These are phyloP conservation scores for Myxozyma geophila DNA, from an alignment of 805 yeast species.

Conservation along the genomic window DNA sequence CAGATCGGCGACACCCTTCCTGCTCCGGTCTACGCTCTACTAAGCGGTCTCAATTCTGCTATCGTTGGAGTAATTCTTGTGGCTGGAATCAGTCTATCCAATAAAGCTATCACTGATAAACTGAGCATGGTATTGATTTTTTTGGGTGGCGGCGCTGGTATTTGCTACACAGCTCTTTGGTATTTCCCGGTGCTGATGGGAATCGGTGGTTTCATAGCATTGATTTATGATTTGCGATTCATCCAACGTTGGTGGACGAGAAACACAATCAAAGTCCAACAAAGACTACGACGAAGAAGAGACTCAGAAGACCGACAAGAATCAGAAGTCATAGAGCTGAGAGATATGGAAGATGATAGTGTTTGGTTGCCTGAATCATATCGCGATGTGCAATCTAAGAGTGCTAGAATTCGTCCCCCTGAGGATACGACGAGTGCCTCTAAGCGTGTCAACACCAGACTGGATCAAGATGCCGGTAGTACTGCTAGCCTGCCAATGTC, in stretches of 20 bases:
- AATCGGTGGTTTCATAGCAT: conserved; percentile 23
- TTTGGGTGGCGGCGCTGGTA: conserved; percentile 30
- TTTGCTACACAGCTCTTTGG: conserved; percentile 30
- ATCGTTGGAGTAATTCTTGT: conserved; percentile 31
- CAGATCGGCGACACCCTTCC: conserved; percentile 29
- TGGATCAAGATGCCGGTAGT: neutral
- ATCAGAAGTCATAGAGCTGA: conserved; percentile 1
- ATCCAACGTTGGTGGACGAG: conserved; percentile 10
- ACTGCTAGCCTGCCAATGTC: neutral
- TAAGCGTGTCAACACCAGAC: neutral
- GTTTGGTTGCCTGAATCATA: conserved; percentile 26
- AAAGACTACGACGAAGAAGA: neutral
- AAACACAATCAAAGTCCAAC: neutral
- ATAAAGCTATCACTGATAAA: conserved; percentile 27
- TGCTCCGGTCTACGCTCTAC: conserved; percentile 27
- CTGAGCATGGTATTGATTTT: conserved; percentile 27
- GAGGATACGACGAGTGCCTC: neutral
- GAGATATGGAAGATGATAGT: conserved; percentile 18
- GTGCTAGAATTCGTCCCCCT: conserved; percentile 14
- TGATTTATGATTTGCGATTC: conserved; percentile 21
- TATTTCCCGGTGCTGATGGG: conserved; percentile 33
- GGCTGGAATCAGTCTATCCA: conserved; percentile 29
- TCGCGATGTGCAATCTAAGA: conserved; percentile 16
- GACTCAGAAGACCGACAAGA: neutral
- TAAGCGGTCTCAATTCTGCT: conserved; percentile 32